Base-by-base conservation (phyloP, 495 filamentous ascomycete genomes). In the Neurospora sp. region DNA sequence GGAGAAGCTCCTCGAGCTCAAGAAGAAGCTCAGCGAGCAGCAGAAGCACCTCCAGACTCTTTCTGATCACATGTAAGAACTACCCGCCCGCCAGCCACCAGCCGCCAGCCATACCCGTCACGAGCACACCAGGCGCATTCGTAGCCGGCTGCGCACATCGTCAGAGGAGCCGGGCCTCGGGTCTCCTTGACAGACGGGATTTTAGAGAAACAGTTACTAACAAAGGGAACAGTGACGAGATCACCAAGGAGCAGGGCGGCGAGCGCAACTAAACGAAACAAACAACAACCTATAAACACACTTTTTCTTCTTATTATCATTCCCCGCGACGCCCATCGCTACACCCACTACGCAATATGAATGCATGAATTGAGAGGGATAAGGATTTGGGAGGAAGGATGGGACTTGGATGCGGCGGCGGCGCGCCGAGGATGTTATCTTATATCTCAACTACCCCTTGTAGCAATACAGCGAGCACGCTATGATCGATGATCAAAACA, bases 21-120 rank as follows among this genome's bases (percentile, higher is more conserved):
- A 88, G 83, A 88, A 90, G 80, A 96, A 94, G 87, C 89, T 99
- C 76, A 75, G 79, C 72, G 89, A 91, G 79, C 93, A 97, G 85
- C 88, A 92, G 79, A 85, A 90, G 70, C 92, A 97, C 83, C 88
- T 97, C 73, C 84, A 96, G 80, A 89, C 94, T 81, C 88, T 97
- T 40, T 90, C 94, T 76, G 86, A 90, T 77, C 91, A 96, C 86
- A 92, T 98, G 92, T 96, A 85, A 78, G 66, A n/a, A n/a, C 84
- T 44, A 18, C 35, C 62, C 48, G 41, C 71, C 37, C 66, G 66
- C 16, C 27, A 69, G 5, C 42, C 5, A 20, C 37, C 11, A 69
- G 40, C 11, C 16, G 37, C 46, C n/a, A 20, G 9, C 4, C 20
- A 54, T 54, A 54, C 9, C 20, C 46, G 10, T 54, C 9, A 54